Conservation (phyloP, 108 stramenopile genomes). For the Asterionellopsis glacialis region DNA sequence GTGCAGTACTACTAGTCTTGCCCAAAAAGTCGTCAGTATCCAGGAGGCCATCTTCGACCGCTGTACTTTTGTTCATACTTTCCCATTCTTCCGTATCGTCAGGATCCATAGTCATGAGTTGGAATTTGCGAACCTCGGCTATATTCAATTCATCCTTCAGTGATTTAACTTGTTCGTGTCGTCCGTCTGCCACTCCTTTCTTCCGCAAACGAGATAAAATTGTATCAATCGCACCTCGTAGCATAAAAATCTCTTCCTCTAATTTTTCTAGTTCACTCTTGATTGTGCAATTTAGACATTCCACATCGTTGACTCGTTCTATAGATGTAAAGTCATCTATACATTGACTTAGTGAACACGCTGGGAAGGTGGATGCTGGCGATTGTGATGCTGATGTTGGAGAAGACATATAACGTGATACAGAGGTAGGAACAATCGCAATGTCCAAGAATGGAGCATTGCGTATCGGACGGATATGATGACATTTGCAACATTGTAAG, state of each 20-base stretch:
- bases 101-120: slow-evolving; percentile 26
- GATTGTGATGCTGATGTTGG: slow-evolving; percentile 13
- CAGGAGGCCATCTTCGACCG: background rate
- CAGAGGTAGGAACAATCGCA: slow-evolving; percentile 47
- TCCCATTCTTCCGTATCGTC: slow-evolving; percentile 21
- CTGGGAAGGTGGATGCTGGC: slow-evolving; percentile 28
- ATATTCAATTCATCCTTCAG: slow-evolving; percentile 18
- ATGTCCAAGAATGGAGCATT: slow-evolving; percentile 64
- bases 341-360: slow-evolving; percentile 39
- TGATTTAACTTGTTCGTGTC: slow-evolving; percentile 8
- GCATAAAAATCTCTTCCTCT: slow-evolving; percentile 53
- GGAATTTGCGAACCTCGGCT: slow-evolving; percentile 16
- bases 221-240: slow-evolving; percentile 49
- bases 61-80: background rate
- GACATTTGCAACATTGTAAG: slow-evolving; percentile 61
- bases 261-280: slow-evolving; percentile 32
- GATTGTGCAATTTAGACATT: slow-evolving; percentile 65
- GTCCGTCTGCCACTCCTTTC: slow-evolving; percentile 8
- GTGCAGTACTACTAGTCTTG: slow-evolving; percentile 8
- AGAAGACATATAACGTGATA: slow-evolving; percentile 18
- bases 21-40: background rate
- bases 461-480: slow-evolving; percentile 64
- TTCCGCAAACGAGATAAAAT: slow-evolving; percentile 22
- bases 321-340: slow-evolving; percentile 46
- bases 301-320: slow-evolving; percentile 71